Base-by-base conservation (phyloP, 176 grass and related monocot genomes). In the Puccinellia tenuiflora region DNA sequence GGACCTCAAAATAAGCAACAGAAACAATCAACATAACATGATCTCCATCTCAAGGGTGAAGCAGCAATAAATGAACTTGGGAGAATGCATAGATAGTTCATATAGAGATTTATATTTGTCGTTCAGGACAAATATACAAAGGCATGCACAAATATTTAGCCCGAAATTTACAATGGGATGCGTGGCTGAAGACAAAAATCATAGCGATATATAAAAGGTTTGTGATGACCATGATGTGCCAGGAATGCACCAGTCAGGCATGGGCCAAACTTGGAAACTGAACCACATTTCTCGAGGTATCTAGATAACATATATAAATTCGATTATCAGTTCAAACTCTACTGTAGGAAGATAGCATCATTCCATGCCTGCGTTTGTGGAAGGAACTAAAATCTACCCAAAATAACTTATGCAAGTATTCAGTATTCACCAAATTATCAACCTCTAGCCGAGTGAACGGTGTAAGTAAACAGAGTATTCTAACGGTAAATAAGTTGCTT, bases 211-310 rank as follows among this genome's bases (percentile, higher is more conserved):
- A 63, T 71, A 53, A 40, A 46, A 81, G 47, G 54, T 74, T 40
- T 31, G 54, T 81, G 33, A 70, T 74, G 75, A 29, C 75, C 73
- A 82, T 79, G 75, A 7, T 83, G 68, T 76, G 75, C 50, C 25
- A 77, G 78, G 74, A 84, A 67, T 75, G n/a, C 46, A 90, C 67
- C 75, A 83, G 38, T 83, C 56, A 83, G 55, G 37, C 59, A 83
- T 73, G 84, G 67, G 48, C 39, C 66, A 61, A 65, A 83, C 47
- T 53, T 86, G 47, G 78, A 78, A 89, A 82, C 43, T 47, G 29
- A 86, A 64, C 53, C 66, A 65, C 73, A 26, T 56, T 86, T 83
- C 26, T 86, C 6, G 10, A 86, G 59, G 70, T 89, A 68, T 81
- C 62, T 77, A 57, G 53, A 33, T 67, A 69, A 45, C 11, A 43